Evolutionary conservation across 2,329 filamentous ascomycete species (phyloP).

Genomic region (Venturia carpophila): DNA sequence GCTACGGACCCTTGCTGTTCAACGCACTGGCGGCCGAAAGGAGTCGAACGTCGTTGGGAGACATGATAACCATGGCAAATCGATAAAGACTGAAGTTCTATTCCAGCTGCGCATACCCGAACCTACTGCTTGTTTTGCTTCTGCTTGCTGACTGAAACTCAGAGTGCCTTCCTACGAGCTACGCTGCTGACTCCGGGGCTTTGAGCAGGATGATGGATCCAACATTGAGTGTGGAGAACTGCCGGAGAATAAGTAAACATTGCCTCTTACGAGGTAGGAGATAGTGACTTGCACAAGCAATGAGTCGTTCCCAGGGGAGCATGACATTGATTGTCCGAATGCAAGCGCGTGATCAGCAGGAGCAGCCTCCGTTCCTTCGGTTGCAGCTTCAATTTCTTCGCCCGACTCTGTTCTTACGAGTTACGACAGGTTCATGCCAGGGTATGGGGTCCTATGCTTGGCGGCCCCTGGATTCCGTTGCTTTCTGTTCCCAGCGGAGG

Average conservation of each 20-base stretch:
- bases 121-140: neutral
- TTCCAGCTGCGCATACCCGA: neutral
- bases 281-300: neutral
- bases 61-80: neutral
- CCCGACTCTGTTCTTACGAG: neutral
- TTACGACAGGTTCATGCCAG: neutral
- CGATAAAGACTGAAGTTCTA: neutral
- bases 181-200: neutral
- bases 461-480: neutral
- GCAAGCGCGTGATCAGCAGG: neutral
- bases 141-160: neutral
- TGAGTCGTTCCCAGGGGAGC: neutral
- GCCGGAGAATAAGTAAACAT: neutral
- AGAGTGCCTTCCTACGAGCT: neutral
- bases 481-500: neutral
- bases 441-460: neutral
- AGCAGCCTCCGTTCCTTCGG: neutral
- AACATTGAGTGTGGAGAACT: neutral
- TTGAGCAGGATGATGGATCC: neutral
- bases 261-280: too few species aligned
- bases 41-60: neutral
- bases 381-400: neutral
- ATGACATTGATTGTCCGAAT: neutral
- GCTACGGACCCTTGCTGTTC: neutral
- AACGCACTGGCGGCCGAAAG: neutral